Evolutionary conservation across 805 yeast species (phyloP), one percentile per base, ranked within the genome.

Genomic region (Kuraishia floccosa): DNA sequence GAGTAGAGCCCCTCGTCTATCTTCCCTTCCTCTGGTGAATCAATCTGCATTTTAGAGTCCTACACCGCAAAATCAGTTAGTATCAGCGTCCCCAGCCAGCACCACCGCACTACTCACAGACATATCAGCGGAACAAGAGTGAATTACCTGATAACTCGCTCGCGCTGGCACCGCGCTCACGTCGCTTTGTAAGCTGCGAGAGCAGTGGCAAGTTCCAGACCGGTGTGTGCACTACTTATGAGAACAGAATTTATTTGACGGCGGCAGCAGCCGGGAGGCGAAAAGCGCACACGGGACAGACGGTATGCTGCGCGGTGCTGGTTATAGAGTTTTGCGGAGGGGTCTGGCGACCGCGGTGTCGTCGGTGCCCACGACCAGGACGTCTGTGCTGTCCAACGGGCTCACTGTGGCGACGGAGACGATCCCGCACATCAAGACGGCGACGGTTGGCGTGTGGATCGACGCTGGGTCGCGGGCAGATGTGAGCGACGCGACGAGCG

Each of bases 401-500:
- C 58, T 91, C 27, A 89, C 96, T 0, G 95, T 89, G 24, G 98
- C 97, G 33, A 71, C 93, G 28, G 97, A 91, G 52, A 49, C 66
- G 27, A 73, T 82, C 50, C 97, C 97, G 8, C 77, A 81, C 39
- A 77, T 93, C 6, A 68, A 79, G 43, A 86, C 96, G 27, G 97
- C 98, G 38, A 91, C 98, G 2, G 96, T 91, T 10, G 98, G 97
- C 3, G 89, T 91, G 33, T 93, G 96, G 89, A 86, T 91, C 38
- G 96, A 91, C 57, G 96, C 98, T 25, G 99, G 99, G 3, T 87
- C 96, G 3, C 68, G 99, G 39, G 97, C 97, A 3, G 99, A 91
- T 56, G 79, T 75, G 46, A 64, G 65, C 28, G 74, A 82, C 46
- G 68, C 68, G 48, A 86, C 86, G 44, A 65, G 74, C 31, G 99